Base-by-base conservation (phyloP, 2,329 filamentous ascomycete genomes). In the Paecilomyces dactylethromorphus region DNA sequence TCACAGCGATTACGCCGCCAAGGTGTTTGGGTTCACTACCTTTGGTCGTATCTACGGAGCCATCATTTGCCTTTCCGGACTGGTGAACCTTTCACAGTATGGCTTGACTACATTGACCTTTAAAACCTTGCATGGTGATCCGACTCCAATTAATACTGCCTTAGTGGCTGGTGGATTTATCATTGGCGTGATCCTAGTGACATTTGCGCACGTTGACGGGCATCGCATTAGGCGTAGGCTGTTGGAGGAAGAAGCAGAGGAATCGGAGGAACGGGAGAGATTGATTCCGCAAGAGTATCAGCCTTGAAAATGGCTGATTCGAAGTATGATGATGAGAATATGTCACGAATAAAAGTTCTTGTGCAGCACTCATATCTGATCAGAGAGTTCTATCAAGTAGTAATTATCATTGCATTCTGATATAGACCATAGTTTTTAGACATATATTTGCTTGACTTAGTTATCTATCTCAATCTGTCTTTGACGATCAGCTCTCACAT, bases 31-130 rank as follows among this genome's bases (percentile, higher is more conserved):
- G 13, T 96, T 96, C 76, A 82, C 87, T 58, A 96, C 91, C 0
- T 97, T 96, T 66, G 92, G 92, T 49, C 94, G 89, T 53, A 91
- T 96, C 31, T 96, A 96, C 74, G 92, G 92, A 3, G 82, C 92
- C 11, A 91, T 96, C 66, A 96, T 96, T 66, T 95, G 90, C 72
- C 77, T 94, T 2, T 88, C 91, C 0, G 92, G 92, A 0, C 72
- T 96, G 0, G 82, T 91, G 67, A 96, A 94, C 71, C 92, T 97
- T 70, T 84, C 84, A 0, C 91, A 96, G 74, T 88, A 88, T 5
- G 90, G 83, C 0, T 79, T 96, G 31, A 92, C 96, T 71, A 85
- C 87, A 35, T 71, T 94, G 26, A 90, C 91, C 49, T 89, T 95
- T 68, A 80, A 84, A 57, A 80, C 81, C 0, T 96, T 93, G 65